Evolutionary conservation across 768 basidiomycete species (phyloP), one percentile per base, ranked within the genome.

Genomic region (Lentinula raphanica): DNA sequence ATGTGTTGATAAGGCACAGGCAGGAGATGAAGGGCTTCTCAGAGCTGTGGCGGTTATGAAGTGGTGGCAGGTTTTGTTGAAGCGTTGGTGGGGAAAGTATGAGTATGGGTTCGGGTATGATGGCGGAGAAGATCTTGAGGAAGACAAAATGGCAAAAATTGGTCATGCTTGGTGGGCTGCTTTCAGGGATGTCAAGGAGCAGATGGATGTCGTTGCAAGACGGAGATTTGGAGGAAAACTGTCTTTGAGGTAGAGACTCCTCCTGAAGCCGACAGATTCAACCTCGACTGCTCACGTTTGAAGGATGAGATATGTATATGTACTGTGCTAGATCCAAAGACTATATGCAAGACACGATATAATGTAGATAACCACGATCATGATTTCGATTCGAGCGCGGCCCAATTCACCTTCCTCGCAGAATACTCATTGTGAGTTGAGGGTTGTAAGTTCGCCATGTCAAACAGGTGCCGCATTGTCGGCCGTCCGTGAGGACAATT

Each of bases 401-500:
- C 28, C 51, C 51, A 53, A 39, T 53, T 15, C 21, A 53, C 12
- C 13, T 53, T 35, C 25, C 51, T 53, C 3, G 13, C 23, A 39
- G 17, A 12, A 38, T 23, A 11, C 13, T 39, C 25, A 17, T 53
- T 53, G 21, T 39, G 49, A 3, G 31, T 36, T 3, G 21, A 39
- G 15, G 32, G 51, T 15, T 28, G 51, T 5, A 57, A 21, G 28
- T 57, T 57, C 12, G 56, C 19, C 56, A 89, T 73, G 66, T 88
- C 87, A 48, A 76, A 76, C 28, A 88, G 73, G 73, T 87, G 88
- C 29, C 86, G 84, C 90, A 89, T 90, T 38, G 90, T 92, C 2
- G 90, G 90, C 28, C 90, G 74, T 7, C 90, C 90, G 66, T 92
- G 90, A n/a, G 90, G 90, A 67, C 90, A 92, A 58, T 90, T 87